phyloP scores from a whole-genome alignment of 768 basidiomycete species.

The Pleurotus djamor region DNA sequence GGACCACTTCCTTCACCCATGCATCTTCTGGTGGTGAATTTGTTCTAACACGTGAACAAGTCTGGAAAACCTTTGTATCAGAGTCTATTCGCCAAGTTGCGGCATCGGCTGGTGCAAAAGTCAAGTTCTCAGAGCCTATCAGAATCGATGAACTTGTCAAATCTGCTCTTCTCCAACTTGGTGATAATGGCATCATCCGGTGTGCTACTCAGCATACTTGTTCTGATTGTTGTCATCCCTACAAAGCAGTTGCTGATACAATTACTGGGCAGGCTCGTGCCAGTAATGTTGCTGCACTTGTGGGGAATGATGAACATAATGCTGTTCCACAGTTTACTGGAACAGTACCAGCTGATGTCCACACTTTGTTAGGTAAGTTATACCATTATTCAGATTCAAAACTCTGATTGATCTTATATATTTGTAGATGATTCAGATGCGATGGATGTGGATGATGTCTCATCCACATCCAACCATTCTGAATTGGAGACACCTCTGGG shows the following conservation, averaged over 20 bases:
- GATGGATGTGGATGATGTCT: not conserved
- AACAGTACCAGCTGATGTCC: not conserved
- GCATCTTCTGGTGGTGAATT: not conserved
- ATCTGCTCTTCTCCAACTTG: not conserved
- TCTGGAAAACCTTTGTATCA: conserved; percentile 17
- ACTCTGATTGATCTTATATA: no score
- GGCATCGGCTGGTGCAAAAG: not conserved
- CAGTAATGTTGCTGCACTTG: conserved; percentile 3
- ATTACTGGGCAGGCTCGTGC: not conserved
- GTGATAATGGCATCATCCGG: not conserved
- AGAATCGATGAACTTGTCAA: conserved; percentile 8
- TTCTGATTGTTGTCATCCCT: not conserved
- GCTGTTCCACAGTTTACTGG: not conserved
- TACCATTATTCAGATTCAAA: no score
- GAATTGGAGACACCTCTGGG: not conserved
- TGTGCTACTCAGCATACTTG: not conserved
- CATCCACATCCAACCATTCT: not conserved
- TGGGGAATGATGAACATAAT: conserved; percentile 7
- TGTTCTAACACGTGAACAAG: conserved; percentile 4
- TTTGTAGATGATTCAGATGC: not conserved
- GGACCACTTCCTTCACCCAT: conserved; percentile 11
- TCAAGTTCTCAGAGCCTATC: not conserved
- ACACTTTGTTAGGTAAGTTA: no score
- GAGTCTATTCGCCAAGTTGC: conserved; percentile 15
- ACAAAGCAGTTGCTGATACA: conserved; percentile 7